Conservation (phyloP, 2,329 filamentous ascomycete species). For the Emmonsiellopsis sp. region DNA sequence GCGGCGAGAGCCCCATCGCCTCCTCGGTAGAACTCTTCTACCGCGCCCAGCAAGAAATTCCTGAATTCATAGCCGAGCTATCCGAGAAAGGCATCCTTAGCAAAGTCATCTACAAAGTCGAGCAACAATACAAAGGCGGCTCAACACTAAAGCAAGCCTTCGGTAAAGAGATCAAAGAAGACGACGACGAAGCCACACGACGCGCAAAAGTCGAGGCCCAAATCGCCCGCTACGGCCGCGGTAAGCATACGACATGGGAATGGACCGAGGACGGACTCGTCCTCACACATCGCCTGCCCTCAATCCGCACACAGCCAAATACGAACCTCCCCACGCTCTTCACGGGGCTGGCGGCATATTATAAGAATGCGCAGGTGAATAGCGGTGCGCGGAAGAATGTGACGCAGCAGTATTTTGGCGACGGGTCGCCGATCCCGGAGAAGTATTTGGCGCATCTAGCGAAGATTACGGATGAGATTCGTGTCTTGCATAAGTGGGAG, state of each 20-base stretch:
- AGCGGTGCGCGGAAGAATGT: conserved; percentile 20
- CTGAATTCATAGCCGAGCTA: conserved; percentile 32
- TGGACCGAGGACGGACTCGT: conserved; percentile 37
- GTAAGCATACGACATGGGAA: conserved; percentile 39
- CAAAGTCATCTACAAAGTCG: conserved; percentile 33
- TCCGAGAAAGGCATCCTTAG: conserved; percentile 38
- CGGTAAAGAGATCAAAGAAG: conserved; percentile 38
- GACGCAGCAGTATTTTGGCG: conserved; percentile 5
- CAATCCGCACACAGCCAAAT: conserved; percentile 37
- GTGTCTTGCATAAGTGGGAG: conserved; percentile 41
- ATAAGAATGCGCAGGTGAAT: conserved; percentile 23
- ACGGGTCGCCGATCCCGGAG: background rate
- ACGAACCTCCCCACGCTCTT: conserved; percentile 40
- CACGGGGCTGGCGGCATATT: conserved; percentile 27
- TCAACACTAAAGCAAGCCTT: conserved; percentile 40
- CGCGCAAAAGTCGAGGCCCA: conserved; percentile 40
- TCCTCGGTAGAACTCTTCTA: conserved; percentile 40
- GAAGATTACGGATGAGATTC: conserved; percentile 40
- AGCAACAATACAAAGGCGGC: conserved; percentile 37
- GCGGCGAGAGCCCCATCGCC: conserved; percentile 29
- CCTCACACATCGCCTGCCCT: conserved; percentile 38
- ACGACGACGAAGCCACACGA: conserved; percentile 33
- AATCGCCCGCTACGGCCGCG: conserved; percentile 26
- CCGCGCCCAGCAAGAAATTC: conserved; percentile 37
- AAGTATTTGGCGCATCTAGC: background rate